Conservation (phyloP, 2,329 filamentous ascomycete genomes). For the Rhynchosporium secalis region DNA sequence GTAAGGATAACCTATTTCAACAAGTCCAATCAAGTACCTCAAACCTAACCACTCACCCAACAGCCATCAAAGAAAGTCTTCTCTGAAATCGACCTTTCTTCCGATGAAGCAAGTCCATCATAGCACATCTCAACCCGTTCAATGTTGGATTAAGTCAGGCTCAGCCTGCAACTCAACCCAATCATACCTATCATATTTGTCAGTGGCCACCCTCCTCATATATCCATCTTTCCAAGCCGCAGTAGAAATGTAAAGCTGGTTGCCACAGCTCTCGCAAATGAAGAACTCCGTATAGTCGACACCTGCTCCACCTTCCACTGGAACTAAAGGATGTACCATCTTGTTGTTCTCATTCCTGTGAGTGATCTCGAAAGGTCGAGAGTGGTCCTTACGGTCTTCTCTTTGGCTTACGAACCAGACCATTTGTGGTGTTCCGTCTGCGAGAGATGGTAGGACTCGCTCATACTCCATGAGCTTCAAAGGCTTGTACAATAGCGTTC, state of each 20-base stretch:
- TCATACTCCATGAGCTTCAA: slow-evolving; percentile 13
- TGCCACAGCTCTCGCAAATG: slow-evolving; percentile 14
- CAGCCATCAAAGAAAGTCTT: no score
- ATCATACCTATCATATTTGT: slow-evolving; percentile 10
- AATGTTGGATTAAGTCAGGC: neutral
- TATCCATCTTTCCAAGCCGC: slow-evolving; percentile 12
- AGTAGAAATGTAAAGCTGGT: slow-evolving; percentile 8
- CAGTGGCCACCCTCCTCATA: neutral
- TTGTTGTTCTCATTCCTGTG: neutral
- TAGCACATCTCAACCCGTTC: neutral
- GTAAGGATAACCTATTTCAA: no score
- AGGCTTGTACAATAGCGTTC: slow-evolving; percentile 11
- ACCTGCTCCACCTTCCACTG: neutral
- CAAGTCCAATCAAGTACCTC: no score
- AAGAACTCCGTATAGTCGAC: slow-evolving; percentile 11
- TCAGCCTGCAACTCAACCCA: slow-evolving; percentile 13
- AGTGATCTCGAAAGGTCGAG: slow-evolving; percentile 8
- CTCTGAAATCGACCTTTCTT: no score
- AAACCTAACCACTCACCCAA: no score
- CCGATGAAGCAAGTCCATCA: neutral
- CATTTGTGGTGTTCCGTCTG: slow-evolving; percentile 1
- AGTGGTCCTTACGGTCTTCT: slow-evolving; percentile 3
- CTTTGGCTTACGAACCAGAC: slow-evolving; percentile 10
- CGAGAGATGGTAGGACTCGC: slow-evolving; percentile 5
- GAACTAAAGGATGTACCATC: neutral